These are phyloP conservation scores for Ilex aquifolium DNA, from an alignment of 257 asterid genomes.

Conservation along the genomic window DNA sequence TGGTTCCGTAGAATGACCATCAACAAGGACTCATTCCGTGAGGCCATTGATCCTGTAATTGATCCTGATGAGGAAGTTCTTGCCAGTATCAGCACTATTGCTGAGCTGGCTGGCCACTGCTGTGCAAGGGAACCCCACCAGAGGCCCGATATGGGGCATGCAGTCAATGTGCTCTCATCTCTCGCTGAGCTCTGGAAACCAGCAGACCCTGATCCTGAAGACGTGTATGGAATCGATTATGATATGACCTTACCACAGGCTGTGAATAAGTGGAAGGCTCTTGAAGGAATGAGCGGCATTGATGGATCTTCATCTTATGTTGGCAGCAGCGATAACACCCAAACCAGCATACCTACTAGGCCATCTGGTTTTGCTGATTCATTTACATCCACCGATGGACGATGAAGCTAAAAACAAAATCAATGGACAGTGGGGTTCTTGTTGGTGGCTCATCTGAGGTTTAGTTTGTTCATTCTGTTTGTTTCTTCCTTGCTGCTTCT, in stretches of 20 bases:
- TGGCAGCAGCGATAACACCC: slow-evolving; percentile 65
- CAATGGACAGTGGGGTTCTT: slow-evolving; percentile 9
- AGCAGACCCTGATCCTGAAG: slow-evolving; percentile 63
- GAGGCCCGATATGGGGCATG: slow-evolving; percentile 85
- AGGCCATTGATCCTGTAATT: slow-evolving; percentile 56
- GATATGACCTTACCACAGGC: slow-evolving; percentile 82
- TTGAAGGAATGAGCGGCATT: slow-evolving; percentile 61
- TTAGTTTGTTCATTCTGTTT: slow-evolving; percentile 3
- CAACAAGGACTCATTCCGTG: slow-evolving; percentile 43
- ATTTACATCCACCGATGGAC: slow-evolving; percentile 61
- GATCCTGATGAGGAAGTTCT: slow-evolving; percentile 50
- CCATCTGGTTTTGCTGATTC: slow-evolving; percentile 79
- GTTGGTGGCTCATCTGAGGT: slow-evolving; percentile 8
- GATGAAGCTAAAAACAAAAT: slow-evolving; percentile 29
- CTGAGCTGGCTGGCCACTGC: slow-evolving; percentile 92
- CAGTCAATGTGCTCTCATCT: slow-evolving; percentile 67
- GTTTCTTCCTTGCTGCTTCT: neutral
- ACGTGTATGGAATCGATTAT: slow-evolving; percentile 59
- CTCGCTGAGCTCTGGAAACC: slow-evolving; percentile 90
- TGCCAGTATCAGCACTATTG: slow-evolving; percentile 49
- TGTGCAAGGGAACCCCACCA: slow-evolving; percentile 69
- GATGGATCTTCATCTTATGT: slow-evolving; percentile 37
- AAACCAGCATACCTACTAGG: slow-evolving; percentile 65
- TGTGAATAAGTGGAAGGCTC: slow-evolving; percentile 80
- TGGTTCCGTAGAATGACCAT: slow-evolving; percentile 69